phyloP scores from a whole-genome alignment of 306 rosid species.

The Potentilla sterilis region DNA sequence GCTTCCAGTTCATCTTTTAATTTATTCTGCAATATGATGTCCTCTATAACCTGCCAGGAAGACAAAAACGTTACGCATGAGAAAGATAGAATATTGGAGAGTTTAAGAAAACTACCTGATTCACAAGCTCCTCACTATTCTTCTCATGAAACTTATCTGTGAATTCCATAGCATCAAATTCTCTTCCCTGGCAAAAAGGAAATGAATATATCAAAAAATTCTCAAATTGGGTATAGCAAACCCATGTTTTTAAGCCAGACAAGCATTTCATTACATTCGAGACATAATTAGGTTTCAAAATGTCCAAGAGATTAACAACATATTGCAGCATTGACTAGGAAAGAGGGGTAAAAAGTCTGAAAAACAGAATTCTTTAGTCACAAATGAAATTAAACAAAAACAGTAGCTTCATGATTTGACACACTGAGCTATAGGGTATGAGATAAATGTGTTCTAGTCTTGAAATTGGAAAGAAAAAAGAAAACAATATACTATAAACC shows the following conservation, averaged over 20 bases:
- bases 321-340: neutral
- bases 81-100: neutral
- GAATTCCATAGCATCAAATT: constrained; percentile 9
- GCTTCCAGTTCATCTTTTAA: constrained; percentile 27
- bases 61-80: neutral
- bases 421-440: neutral
- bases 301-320: neutral
- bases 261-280: neutral
- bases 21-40: constrained; percentile 20
- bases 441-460: neutral
- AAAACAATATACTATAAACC: neutral
- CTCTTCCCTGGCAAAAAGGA: constrained; percentile 14
- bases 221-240: neutral
- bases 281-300: neutral
- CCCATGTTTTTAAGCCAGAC: neutral
- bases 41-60: constrained; percentile 24
- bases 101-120: constrained; percentile 19
- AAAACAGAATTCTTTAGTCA: neutral
- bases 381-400: neutral
- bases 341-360: neutral
- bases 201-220: neutral
- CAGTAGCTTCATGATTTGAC: neutral
- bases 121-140: constrained; percentile 21
- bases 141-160: neutral
- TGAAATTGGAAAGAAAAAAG: neutral